Conservation (phyloP, 306 rosid genomes). For the Castanospermum australe region DNA sequence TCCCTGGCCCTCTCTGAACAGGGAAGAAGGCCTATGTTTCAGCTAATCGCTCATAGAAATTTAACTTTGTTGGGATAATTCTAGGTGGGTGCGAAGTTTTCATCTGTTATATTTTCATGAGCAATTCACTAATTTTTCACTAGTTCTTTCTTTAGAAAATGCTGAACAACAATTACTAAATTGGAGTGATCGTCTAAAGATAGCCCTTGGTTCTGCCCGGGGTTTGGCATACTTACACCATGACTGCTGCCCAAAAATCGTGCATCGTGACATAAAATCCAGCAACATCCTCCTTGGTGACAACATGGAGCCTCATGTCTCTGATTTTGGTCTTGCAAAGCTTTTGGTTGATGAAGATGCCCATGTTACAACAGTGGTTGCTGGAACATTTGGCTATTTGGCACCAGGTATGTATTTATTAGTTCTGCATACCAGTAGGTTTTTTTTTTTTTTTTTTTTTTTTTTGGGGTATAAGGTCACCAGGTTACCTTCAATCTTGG, state of each 20-base stretch:
- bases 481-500: neutral
- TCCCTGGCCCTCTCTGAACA: too few species aligned
- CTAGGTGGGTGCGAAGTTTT: neutral
- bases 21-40: neutral
- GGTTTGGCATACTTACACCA: constrained; percentile 96
- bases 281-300: constrained; percentile 92
- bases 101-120: neutral
- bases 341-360: constrained; percentile 93
- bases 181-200: constrained; percentile 75
- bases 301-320: constrained; percentile 81
- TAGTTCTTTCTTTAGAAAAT: constrained; percentile 30
- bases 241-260: constrained; percentile 84
- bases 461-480: neutral
- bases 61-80: neutral
- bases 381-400: constrained; percentile 95
- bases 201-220: constrained; percentile 94
- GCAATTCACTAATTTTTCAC: neutral
- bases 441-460: neutral
- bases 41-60: neutral
- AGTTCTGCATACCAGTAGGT: neutral
- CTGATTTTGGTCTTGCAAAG: constrained; percentile 95
- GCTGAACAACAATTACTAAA: constrained; percentile 48
- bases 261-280: constrained; percentile 91
- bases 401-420: constrained; percentile 77
- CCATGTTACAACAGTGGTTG: constrained; percentile 95